A percentile compares a stretch with the other conserved stretches of the same genome.
Conservation (phyloP, 768 basidiomycete genomes). For the Suillus ampliporus region DNA sequence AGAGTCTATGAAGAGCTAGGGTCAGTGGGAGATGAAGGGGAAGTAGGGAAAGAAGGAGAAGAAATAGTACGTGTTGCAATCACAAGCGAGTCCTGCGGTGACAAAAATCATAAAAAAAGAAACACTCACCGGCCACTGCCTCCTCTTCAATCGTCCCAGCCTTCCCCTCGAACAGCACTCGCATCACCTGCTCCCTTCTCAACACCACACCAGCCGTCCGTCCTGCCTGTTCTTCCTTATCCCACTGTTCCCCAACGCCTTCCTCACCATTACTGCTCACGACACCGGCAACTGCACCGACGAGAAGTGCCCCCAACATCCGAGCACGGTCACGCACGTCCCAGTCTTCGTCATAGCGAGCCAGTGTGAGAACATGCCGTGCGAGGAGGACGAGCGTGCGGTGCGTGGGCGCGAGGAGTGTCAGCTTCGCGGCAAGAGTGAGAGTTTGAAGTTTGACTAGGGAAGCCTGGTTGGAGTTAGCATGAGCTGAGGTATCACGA, state of each 20-base stretch:
- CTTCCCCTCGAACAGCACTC: conserved; percentile 84
- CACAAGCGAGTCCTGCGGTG: neutral
- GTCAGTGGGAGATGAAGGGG: conserved; percentile 7
- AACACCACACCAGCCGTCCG: conserved; percentile 69
- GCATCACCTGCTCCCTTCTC: conserved; percentile 78
- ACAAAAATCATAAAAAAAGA: conserved; percentile 10
- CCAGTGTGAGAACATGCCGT: conserved; percentile 80
- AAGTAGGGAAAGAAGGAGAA: conserved; percentile 12
- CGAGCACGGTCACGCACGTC: conserved; percentile 92
- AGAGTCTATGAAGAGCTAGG: conserved; percentile 40
- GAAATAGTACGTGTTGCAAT: neutral
- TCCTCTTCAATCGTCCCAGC: conserved; percentile 49
- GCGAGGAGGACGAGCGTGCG: conserved; percentile 56
- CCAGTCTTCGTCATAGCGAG: conserved; percentile 86
- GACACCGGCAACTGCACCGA: conserved; percentile 52
- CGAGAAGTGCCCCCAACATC: conserved; percentile 74
- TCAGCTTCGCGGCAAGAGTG: conserved; percentile 85
- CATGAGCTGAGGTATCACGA: too few relatives aligned
- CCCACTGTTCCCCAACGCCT: conserved; percentile 23
- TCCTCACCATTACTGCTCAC: conserved; percentile 47
- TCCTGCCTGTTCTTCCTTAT: neutral
- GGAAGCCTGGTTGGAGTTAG: conserved; percentile 46
- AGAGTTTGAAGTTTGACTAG: conserved; percentile 84
- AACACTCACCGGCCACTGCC: conserved; percentile 37
- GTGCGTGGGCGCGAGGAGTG: conserved; percentile 67